Conservation (phyloP, 371 early-diverging fungal species). For the Mortierella sp. region DNA sequence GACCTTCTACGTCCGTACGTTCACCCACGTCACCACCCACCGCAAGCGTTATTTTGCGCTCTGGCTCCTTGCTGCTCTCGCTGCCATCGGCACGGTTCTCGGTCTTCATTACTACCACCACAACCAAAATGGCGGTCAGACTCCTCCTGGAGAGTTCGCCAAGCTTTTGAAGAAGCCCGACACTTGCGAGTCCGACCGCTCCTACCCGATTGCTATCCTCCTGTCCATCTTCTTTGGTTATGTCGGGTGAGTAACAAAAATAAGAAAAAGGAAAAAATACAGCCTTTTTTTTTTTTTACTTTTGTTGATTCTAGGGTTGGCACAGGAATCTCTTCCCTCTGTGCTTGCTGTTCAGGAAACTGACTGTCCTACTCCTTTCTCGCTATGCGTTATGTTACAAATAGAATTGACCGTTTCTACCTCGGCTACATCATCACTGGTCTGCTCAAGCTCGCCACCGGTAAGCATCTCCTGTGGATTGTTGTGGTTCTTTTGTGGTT, state of each 20-base stretch:
- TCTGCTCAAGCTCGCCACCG: constrained; percentile 57
- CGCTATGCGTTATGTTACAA: no score
- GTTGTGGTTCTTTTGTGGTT: no score
- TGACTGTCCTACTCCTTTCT: no score
- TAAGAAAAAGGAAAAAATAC: no score
- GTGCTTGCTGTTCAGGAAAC: neutral
- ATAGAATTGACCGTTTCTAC: constrained; percentile 73
- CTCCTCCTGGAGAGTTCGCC: constrained; percentile 14
- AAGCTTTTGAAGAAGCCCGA: constrained; percentile 16
- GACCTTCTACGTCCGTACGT: constrained; percentile 47
- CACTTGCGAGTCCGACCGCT: constrained; percentile 50
- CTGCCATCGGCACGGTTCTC: constrained; percentile 39
- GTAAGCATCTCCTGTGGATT: no score
- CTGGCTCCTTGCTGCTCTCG: constrained; percentile 39
- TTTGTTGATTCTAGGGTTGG: neutral
- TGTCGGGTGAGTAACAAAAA: constrained; percentile 38
- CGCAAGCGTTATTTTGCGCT: constrained; percentile 41
- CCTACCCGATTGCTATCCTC: constrained; percentile 52
- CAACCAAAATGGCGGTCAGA: constrained; percentile 10
- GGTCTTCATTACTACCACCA: constrained; percentile 39
- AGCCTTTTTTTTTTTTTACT: no score
- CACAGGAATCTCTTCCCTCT: neutral
- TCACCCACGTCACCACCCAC: constrained; percentile 44
- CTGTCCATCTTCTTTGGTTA: constrained; percentile 53
- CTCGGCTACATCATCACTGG: constrained; percentile 70